These are phyloP conservation scores for Tricholomella constricta DNA, from an alignment of 768 basidiomycete species.

Conservation along the genomic window DNA sequence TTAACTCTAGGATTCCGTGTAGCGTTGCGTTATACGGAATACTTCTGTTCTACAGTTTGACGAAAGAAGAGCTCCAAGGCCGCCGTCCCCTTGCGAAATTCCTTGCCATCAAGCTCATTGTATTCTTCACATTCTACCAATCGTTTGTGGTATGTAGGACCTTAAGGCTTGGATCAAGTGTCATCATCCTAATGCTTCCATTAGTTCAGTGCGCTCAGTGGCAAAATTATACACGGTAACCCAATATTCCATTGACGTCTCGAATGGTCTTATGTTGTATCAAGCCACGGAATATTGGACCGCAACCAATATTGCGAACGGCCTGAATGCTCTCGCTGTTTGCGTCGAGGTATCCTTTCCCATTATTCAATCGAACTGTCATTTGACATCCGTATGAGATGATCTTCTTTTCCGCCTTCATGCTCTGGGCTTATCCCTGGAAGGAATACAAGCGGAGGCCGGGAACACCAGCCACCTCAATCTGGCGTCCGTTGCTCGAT, in stretches of 20 bases:
- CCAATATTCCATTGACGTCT: not conserved
- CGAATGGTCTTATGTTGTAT: not conserved
- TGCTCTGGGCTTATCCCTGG: conserved; percentile 83
- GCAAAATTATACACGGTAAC: conserved; percentile 66
- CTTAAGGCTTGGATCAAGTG: too few species aligned
- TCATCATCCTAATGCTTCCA: too few species aligned
- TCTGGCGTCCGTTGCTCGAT: conserved; percentile 76
- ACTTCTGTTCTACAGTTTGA: conserved; percentile 80
- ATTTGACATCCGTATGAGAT: conserved; percentile 48
- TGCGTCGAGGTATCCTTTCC: conserved; percentile 68
- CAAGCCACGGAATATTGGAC: conserved; percentile 81
- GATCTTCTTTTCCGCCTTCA: conserved; percentile 75
- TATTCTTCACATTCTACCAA: conserved; percentile 90
- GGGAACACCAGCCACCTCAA: conserved; percentile 48
- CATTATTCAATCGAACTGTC: not conserved
- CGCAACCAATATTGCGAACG: conserved; percentile 78
- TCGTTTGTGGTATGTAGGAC: conserved; percentile 59
- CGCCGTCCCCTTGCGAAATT: conserved; percentile 84
- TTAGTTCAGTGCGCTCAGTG: conserved; percentile 67
- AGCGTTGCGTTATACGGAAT: conserved; percentile 88
- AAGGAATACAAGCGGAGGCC: conserved; percentile 60
- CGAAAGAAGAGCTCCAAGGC: conserved; percentile 73
- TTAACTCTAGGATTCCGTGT: not conserved
- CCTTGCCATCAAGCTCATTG: conserved; percentile 81
- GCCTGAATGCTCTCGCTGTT: conserved; percentile 77